Evolutionary conservation across 2,329 filamentous ascomycete species (phyloP).

Genomic region (Didymellaceae sp.): DNA sequence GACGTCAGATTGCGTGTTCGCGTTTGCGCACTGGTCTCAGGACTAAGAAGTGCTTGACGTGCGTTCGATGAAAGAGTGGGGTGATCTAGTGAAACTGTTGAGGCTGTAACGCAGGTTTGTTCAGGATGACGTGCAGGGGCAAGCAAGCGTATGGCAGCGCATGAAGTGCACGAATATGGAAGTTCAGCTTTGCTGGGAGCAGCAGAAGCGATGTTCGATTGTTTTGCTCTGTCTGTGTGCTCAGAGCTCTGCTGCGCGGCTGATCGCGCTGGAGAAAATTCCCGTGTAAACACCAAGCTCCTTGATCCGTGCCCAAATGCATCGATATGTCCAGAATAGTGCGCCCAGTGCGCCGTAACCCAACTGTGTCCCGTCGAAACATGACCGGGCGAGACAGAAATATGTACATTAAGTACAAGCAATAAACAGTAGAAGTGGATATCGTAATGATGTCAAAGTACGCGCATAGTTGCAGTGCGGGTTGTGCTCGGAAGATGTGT

Average conservation of each 20-base stretch:
- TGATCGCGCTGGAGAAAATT: conserved; percentile 6
- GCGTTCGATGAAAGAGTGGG: conserved; percentile 4
- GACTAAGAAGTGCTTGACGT: neutral
- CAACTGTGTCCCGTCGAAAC: conserved; percentile 10
- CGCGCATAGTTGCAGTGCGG: conserved; percentile 3
- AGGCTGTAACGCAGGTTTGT: neutral
- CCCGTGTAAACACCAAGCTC: conserved; percentile 13
- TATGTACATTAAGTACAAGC: conserved; percentile 27
- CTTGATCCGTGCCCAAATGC: conserved; percentile 14
- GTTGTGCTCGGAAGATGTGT: conserved; percentile 7
- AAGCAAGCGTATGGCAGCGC: neutral
- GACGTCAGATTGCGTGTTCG: neutral
- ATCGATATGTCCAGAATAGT: conserved; percentile 15
- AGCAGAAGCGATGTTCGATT: conserved; percentile 9
- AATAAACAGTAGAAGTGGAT: conserved; percentile 21
- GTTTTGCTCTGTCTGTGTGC: conserved; percentile 5
- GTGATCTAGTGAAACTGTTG: conserved; percentile 14
- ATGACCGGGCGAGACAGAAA: conserved; percentile 15
- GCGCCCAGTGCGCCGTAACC: conserved; percentile 16
- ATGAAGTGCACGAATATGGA: neutral
- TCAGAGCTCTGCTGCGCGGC: conserved; percentile 4
- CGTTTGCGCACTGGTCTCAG: neutral
- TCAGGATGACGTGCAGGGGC: conserved; percentile 12
- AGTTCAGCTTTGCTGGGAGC: conserved; percentile 9
- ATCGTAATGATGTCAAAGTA: conserved; percentile 19